Evolutionary conservation across 2,329 filamentous ascomycete genomes (phyloP).

Genomic region (Mycosphaerella sp.): DNA sequence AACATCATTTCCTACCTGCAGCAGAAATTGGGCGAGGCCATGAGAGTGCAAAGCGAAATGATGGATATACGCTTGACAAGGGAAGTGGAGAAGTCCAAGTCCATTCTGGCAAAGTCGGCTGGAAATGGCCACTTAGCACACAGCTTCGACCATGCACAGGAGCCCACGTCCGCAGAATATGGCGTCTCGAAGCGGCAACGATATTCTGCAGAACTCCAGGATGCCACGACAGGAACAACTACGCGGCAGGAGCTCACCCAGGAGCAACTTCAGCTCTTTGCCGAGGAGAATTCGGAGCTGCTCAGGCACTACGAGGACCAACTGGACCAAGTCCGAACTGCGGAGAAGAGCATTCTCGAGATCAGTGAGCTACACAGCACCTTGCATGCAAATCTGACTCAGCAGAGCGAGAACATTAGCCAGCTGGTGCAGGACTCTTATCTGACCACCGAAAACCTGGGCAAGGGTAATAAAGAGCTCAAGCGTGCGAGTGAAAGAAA

Average conservation of each 20-base stretch:
- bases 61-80: conserved; percentile 82
- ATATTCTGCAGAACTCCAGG: conserved; percentile 8
- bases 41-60: conserved; percentile 76
- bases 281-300: conserved; percentile 87
- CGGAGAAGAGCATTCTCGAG: conserved; percentile 83
- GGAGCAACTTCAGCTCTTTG: conserved; percentile 89
- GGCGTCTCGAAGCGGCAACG: conserved; percentile 2
- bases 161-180: conserved; percentile 1
- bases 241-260: conserved; percentile 53
- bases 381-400: conserved; percentile 75
- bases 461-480: conserved; percentile 82
- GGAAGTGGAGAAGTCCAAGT: conserved; percentile 84
- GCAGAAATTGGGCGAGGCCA: conserved; percentile 66
- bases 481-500: conserved; percentile 64
- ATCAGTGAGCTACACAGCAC: conserved; percentile 89
- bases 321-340: conserved; percentile 85
- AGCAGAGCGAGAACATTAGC: conserved; percentile 82
- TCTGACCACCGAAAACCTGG: conserved; percentile 77
- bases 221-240: not conserved
- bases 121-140: conserved; percentile 15
- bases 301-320: conserved; percentile 88
- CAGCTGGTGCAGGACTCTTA: conserved; percentile 79
- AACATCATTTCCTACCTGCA: conserved; percentile 78
- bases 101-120: conserved; percentile 62
- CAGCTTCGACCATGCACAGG: conserved; percentile 4